phyloP scores from a whole-genome alignment of 2,329 filamentous ascomycete genomes.

The Fusarium heterosporum region DNA sequence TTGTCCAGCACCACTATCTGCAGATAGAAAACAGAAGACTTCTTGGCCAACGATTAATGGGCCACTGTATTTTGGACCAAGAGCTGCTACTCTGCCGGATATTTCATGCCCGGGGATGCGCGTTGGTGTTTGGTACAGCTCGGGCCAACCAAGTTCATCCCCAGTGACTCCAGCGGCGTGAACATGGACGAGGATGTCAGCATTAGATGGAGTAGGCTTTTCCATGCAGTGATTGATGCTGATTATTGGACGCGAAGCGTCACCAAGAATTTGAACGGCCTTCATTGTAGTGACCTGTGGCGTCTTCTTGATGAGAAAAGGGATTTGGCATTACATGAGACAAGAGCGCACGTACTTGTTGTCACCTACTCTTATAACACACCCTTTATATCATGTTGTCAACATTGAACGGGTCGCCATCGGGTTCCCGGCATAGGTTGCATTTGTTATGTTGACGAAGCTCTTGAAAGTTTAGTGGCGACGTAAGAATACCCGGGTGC shows the following conservation, averaged over 20 bases:
- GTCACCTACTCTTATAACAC: not conserved
- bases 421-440: too few relatives aligned
- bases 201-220: conserved; percentile 24
- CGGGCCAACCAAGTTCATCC: conserved; percentile 52
- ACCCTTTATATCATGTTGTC: fast-evolving
- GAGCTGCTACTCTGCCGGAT: conserved; percentile 48
- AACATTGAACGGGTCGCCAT: not conserved
- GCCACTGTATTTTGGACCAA: conserved; percentile 27
- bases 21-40: not conserved
- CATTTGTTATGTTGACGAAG: not conserved
- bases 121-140: conserved; percentile 46
- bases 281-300: conserved; percentile 44
- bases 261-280: conserved; percentile 50
- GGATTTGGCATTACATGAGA: not conserved
- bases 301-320: too few relatives aligned
- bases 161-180: conserved; percentile 51
- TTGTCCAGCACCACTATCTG: conserved; percentile 5
- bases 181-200: conserved; percentile 49
- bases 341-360: too few relatives aligned
- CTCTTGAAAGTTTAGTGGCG: too few relatives aligned
- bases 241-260: conserved; percentile 35
- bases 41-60: not conserved
- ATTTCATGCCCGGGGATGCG: conserved; percentile 53
- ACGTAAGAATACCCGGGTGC: conserved; percentile 3
- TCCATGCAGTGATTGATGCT: conserved; percentile 26